Base-by-base conservation (phyloP, 257 asterid genomes). In the Leptodermis oblonga region DNA sequence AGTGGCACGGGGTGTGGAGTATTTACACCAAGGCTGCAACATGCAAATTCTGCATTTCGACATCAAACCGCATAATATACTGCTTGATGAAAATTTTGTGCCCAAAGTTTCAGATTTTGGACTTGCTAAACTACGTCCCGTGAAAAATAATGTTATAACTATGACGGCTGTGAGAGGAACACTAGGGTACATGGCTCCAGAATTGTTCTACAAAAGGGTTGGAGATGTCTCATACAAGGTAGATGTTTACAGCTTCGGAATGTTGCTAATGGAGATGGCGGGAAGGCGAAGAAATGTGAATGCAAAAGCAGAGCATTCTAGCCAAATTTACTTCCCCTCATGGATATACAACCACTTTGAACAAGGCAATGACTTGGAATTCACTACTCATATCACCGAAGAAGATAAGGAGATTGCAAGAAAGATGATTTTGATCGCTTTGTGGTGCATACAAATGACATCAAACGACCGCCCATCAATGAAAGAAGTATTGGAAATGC, bases 111-210 rank as follows among this genome's bases (percentile, higher is more conserved):
- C 54, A 13, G 54, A 48, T 48, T 48, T 48, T 3, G 54, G 54
- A 0, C 54, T 48, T 48, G 54, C 54, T 13, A 48, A 48, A 48
- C 22, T 48, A 48, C 54, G 20, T 48, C 54, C 0, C 20, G 54
- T 48, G 22, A 48, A 48, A 48, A 48, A 48, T 48, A 22, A 48
- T 48, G 54, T 48, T 0, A 22, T 48, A 9, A 48, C 54, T 15
- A 48, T 48, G 54, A 48, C 54, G 20, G 54, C n/a, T 45, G 52
- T 45, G 52, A 46, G 62, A 26, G 62, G 62, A 55, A 55, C 62
- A 55, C 20, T 55, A 14, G 37, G 62, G 11, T 55, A 55, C n/a
- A 55, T 55, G 62, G 62, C 62, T 26, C 62, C 62, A 8, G 62
- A 55, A 55, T 7, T 55, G 62, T 55, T 55, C 37, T 55, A 55